Base-by-base conservation (phyloP, 345 rosid species). In the Xanthoceras sorbifolium region DNA sequence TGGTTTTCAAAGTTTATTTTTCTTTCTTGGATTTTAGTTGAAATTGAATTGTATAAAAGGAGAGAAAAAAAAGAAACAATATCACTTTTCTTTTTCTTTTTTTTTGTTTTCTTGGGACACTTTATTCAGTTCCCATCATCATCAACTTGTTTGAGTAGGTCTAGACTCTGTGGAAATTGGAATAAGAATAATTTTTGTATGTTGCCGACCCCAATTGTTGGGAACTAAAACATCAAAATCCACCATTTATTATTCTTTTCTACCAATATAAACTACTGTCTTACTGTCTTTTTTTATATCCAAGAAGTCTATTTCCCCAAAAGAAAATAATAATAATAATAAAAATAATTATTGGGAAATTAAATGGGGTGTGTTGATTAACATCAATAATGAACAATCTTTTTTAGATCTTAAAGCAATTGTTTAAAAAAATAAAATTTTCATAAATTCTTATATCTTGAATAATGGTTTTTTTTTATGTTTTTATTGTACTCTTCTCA, bases 141-240 rank as follows among this genome's bases (percentile, higher is more conserved):
- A 74, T 57, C 79, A 69, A 64, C 48, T 77, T 73, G 73, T 17
- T 14, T 34, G 10, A n/a, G 4, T 12, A 0, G 9, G 31, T 46
- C 29, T 25, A 20, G 34, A 36, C 70, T 8, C 10, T 9, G 17
- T 64, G 31, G 44, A 38, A 70, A 22, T 69, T 66, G 55, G 46
- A 69, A 38, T 18, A 26, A 4, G 74, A 75, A 76, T 69, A 46
- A 29, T 23, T 63, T 36, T 71, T 22, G 6, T 62, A 11, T 62
- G 38, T 28, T 11, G 12, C n/a, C 5, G 34, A 55, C 32, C 82
- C 72, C 26, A 69, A 9, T 57, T 66, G 25, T 69, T 74, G 26
- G 83, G 72, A 84, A 54, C 81, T 65, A 72, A 36, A 65, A 67
- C 44, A 68, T 73, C 76, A 62, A 40, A n/a, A n/a, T 68, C 61